Base-by-base conservation (phyloP, 805 yeast genomes). In the Candida coquimbonensis region DNA sequence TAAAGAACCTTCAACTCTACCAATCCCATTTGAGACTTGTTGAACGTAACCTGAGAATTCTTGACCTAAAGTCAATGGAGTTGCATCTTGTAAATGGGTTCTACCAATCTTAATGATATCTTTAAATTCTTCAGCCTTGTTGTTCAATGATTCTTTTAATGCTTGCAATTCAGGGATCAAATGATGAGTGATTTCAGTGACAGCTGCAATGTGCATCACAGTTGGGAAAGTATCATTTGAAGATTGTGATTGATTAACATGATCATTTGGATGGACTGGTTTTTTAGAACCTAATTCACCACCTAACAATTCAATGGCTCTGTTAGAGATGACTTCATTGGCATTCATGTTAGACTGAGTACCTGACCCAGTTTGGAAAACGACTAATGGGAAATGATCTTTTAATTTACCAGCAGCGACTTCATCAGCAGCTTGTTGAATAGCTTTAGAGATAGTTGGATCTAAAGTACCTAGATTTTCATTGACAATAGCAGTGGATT, bases 321-420 rank as follows among this genome's bases (percentile, higher is more conserved):
- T 83, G 80, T 93, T 93, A 46, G 96, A 87, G 62, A 93, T 93
- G 56, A 93, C 99, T 74, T 93, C 99, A 68, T 93, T 93, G 63
- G 98, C 96, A 69, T 93, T 91, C 98, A 93, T 93, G 76, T 93
- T 93, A 52, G 95, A 83, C 72, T 93, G 99, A 48, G 99, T 93
- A 66, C 99, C 99, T 31, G 96, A 87, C 49, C 99, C 99, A 49
- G 99, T 93, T 74, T 93, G 99, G 85, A 89, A 93, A 34, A 93
- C 97, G 48, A 93, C 99, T 66, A 93, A 75, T 48, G 99, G 99
- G 82, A 93, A 93, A 69, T 93, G 96, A 60, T 85, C 96, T 52
- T 80, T 77, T 64, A 93, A 78, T 67, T 88, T 87, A 54, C 99
- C 99, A 57, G 83, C 87, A 41, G 86, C 75, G 36, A 93, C 98